Conservation (phyloP, 352 stramenopile species). For the Thraustotheca clavata region DNA sequence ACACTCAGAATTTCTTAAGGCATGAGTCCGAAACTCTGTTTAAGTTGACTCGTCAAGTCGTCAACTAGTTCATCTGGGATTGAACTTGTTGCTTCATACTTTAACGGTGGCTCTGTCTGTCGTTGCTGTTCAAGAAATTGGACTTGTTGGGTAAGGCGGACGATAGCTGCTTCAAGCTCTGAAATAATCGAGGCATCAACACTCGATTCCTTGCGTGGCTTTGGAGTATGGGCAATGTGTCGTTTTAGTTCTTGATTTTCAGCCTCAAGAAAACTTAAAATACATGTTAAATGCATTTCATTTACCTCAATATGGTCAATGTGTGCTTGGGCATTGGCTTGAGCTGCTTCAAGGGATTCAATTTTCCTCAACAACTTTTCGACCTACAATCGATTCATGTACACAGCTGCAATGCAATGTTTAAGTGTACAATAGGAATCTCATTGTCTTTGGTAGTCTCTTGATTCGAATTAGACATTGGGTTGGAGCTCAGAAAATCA, state of each 20-base stretch:
- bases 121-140: background rate
- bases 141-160: conserved; percentile 5
- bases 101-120: background rate
- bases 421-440: background rate
- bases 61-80: background rate
- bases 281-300: background rate
- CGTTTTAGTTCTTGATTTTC: conserved; percentile 14
- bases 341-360: background rate
- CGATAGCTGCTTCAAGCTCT: conserved; percentile 8
- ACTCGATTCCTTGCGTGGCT: background rate
- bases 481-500: background rate
- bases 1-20: background rate
- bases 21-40: conserved; percentile 11
- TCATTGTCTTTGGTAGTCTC: background rate
- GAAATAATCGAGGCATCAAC: conserved; percentile 9
- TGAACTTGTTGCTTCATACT: background rate
- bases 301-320: conserved; percentile 17
- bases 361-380: conserved; percentile 11
- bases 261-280: background rate
- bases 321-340: conserved; percentile 14
- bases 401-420: background rate
- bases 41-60: conserved; percentile 7
- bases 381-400: background rate
- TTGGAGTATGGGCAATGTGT: background rate
- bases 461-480: conserved; percentile 13